These are phyloP conservation scores for Aphanocladium album DNA, from an alignment of 2,329 filamentous ascomycete species.

Conservation along the genomic window DNA sequence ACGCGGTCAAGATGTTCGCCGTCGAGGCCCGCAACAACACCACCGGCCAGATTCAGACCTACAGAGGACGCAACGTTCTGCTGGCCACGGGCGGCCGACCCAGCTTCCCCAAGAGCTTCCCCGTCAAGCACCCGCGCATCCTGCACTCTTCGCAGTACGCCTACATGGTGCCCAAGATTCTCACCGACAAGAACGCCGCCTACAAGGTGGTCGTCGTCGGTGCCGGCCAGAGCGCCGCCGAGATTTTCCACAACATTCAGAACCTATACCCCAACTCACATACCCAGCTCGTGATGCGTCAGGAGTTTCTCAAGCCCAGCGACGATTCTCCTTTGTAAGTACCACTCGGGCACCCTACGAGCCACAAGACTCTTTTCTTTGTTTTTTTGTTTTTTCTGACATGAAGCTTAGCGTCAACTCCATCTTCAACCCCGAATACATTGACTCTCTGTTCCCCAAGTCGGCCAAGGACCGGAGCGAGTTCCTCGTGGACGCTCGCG, in stretches of 20 bases:
- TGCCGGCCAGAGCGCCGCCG: conserved; percentile 85
- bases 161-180: conserved; percentile 54
- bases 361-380: too few relatives aligned
- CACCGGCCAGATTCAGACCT: conserved; percentile 49
- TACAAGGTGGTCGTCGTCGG: conserved; percentile 82
- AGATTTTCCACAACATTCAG: conserved; percentile 90
- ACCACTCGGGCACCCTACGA: too few relatives aligned
- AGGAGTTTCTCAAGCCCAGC: conserved; percentile 78
- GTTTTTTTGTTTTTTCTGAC: conserved; percentile 19
- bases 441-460: conserved; percentile 70
- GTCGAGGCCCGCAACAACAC: conserved; percentile 60
- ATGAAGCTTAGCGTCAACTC: conserved; percentile 78
- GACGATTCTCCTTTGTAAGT: conserved; percentile 94
- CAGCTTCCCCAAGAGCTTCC: conserved; percentile 65
- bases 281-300: conserved; percentile 75
- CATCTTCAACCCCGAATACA: conserved; percentile 85
- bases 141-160: conserved; percentile 88
- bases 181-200: conserved; percentile 48
- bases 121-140: conserved; percentile 64
- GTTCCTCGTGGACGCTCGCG: conserved; percentile 63
- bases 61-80: conserved; percentile 60
- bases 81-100: conserved; percentile 57
- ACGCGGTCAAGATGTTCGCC: conserved; percentile 58
- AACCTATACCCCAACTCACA: conserved; percentile 74
- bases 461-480: conserved; percentile 56